Percentiles rank a stretch among this genome's conserved stretches.
Conservation (phyloP, 2,329 filamentous ascomycete species). For the Mycocentrospora acerina region DNA sequence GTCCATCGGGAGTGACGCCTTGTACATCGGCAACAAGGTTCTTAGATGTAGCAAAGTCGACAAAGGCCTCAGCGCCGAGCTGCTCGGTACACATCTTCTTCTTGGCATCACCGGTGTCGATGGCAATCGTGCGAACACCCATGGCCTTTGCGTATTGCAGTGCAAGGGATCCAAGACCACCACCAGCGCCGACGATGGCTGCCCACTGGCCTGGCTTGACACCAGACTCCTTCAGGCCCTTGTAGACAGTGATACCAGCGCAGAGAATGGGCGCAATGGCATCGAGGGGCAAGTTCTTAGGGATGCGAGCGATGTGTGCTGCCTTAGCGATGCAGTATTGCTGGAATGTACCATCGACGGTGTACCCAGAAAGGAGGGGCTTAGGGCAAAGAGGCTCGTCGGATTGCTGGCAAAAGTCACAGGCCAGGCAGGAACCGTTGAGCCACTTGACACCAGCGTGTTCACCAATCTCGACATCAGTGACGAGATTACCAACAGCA, state of each 20-base stretch:
- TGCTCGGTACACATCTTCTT: conserved; percentile 62
- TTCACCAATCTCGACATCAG: conserved; percentile 76
- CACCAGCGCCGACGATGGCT: conserved; percentile 83
- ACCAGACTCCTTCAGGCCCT: conserved; percentile 83
- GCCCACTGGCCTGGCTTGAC: conserved; percentile 73
- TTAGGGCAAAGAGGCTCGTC: conserved; percentile 83
- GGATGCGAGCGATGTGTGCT: conserved; percentile 78
- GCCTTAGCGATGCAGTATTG: conserved; percentile 89
- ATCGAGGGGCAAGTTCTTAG: conserved; percentile 74
- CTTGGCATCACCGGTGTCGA: conserved; percentile 85
- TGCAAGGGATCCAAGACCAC: conserved; percentile 77
- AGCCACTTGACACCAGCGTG: conserved; percentile 89
- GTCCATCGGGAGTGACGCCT: conserved; percentile 73
- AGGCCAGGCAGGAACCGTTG: conserved; percentile 81
- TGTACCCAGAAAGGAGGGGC: conserved; percentile 81
- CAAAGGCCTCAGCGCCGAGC: conserved; percentile 70
- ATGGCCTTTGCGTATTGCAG: conserved; percentile 90
- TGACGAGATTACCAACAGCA: conserved; percentile 72
- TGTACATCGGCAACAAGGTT: conserved; percentile 85
- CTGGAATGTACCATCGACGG: conserved; percentile 90
- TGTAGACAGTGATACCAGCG: conserved; percentile 86
- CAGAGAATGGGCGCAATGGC: conserved; percentile 79
- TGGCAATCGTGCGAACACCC: conserved; percentile 77
- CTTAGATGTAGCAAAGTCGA: conserved; percentile 77
- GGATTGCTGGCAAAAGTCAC: conserved; percentile 76